These are phyloP conservation scores for Fusarium longipes DNA, from an alignment of 2,329 filamentous ascomycete genomes.

Conservation along the genomic window DNA sequence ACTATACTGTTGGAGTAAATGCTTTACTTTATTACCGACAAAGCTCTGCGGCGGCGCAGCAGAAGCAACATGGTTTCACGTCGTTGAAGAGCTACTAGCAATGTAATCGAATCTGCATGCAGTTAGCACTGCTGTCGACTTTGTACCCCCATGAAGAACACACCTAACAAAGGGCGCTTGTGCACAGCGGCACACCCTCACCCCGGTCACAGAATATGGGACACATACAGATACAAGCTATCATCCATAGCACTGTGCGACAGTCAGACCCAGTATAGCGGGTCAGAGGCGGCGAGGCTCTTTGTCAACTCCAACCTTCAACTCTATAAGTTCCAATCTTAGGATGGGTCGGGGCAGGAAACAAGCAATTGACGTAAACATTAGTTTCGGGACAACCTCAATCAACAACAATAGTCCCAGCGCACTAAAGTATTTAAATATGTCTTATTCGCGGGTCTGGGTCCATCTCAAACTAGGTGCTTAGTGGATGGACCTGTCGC, in stretches of 20 bases:
- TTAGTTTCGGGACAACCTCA: neutral
- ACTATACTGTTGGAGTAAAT: neutral
- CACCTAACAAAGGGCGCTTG: constrained; percentile 27
- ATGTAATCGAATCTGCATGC: constrained; percentile 37
- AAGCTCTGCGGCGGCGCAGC: constrained; percentile 28
- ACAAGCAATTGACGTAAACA: constrained; percentile 1
- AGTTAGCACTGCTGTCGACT: constrained; percentile 35
- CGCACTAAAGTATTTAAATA: neutral
- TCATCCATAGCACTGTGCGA: constrained; percentile 44
- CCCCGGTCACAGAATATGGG: constrained; percentile 35
- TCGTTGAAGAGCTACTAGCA: constrained; percentile 37
- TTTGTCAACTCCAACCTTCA: constrained; percentile 6
- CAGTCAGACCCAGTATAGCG: constrained; percentile 43
- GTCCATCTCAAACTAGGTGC: constrained; percentile 9
- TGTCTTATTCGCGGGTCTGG: constrained; percentile 3
- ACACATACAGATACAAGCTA: constrained; percentile 7
- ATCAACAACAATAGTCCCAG: constrained; percentile 1
- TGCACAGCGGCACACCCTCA: constrained; percentile 21
- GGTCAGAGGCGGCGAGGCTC: constrained; percentile 38
- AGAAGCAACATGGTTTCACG: constrained; percentile 34
- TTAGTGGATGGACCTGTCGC: constrained; percentile 14
- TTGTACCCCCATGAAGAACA: constrained; percentile 19
- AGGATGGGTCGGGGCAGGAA: neutral
- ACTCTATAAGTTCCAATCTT: neutral
- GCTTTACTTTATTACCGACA: neutral